Conservation (phyloP, 805 yeast species). For the Candida fluviatilis region DNA sequence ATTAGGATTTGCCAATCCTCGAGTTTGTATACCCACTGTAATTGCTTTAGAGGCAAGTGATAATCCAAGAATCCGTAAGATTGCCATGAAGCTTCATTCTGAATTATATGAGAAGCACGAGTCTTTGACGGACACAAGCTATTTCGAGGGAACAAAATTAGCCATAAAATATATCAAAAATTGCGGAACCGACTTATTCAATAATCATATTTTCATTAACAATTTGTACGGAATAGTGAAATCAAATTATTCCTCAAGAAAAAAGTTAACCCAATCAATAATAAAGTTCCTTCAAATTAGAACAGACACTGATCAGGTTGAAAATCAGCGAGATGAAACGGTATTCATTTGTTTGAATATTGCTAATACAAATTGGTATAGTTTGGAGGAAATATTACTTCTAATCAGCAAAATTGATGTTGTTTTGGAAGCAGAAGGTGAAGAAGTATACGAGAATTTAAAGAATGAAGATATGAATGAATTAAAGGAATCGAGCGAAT, state of each 20-base stretch:
- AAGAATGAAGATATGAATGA: constrained; percentile 10
- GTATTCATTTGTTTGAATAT: constrained; percentile 35
- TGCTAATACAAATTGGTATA: constrained; percentile 31
- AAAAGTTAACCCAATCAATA: constrained; percentile 34
- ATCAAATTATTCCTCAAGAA: constrained; percentile 31
- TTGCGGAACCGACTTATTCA: constrained; percentile 18
- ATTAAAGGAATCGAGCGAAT: constrained; percentile 5
- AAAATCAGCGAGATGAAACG: constrained; percentile 16
- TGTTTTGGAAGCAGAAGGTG: constrained; percentile 38
- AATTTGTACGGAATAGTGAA: constrained; percentile 42
- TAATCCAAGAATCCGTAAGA: constrained; percentile 34
- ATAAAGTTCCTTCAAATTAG: constrained; percentile 16
- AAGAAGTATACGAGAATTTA: constrained; percentile 25
- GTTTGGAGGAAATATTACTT: constrained; percentile 49
- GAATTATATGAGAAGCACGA: constrained; percentile 64
- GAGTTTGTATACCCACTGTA: constrained; percentile 61
- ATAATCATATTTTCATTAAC: constrained; percentile 31
- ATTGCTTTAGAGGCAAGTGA: constrained; percentile 64
- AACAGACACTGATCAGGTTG: constrained; percentile 7
- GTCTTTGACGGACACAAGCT: constrained; percentile 62
- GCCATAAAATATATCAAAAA: constrained; percentile 46
- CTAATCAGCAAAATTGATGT: constrained; percentile 43
- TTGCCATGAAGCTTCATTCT: constrained; percentile 51
- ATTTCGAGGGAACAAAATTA: constrained; percentile 55
- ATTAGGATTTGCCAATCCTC: constrained; percentile 74